phyloP scores from a whole-genome alignment of 805 yeast genomes.

The Candida patagonica region DNA sequence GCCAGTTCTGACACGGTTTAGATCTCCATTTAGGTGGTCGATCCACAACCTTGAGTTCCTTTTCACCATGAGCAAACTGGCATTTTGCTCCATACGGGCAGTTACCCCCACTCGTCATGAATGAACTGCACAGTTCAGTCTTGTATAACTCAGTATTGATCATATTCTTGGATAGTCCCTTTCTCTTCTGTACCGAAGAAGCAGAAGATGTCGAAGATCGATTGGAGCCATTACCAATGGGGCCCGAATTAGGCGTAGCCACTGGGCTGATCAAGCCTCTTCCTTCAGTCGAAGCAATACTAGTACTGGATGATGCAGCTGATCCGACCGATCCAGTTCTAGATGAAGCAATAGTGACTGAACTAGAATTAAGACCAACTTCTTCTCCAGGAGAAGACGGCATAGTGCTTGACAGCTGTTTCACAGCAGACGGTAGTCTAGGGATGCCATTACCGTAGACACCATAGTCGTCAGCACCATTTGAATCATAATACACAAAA shows the following conservation, averaged over 20 bases:
- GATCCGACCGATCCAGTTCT: background rate
- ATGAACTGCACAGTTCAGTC: constrained; percentile 83
- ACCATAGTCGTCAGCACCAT: too few species aligned
- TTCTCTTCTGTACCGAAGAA: constrained; percentile 13
- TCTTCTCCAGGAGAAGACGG: background rate
- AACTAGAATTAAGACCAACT: too few species aligned
- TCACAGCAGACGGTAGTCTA: constrained; percentile 2
- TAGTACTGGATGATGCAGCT: background rate
- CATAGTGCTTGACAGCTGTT: background rate
- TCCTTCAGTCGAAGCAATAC: background rate
- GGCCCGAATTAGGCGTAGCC: constrained; percentile 2
- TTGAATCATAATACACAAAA: background rate
- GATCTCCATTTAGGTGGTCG: constrained; percentile 82
- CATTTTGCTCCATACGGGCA: constrained; percentile 90
- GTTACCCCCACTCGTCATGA: constrained; percentile 51
- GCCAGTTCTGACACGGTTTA: constrained; percentile 85
- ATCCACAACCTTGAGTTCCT: constrained; percentile 63
- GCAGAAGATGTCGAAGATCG: constrained; percentile 12
- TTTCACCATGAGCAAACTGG: constrained; percentile 86
- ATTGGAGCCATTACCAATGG: background rate
- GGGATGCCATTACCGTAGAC: too few species aligned
- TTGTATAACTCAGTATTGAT: constrained; percentile 65
- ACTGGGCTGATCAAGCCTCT: background rate
- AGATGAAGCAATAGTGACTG: background rate
- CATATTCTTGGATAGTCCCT: constrained; percentile 26